A percentile compares a stretch with the other conserved stretches of the same genome.
phyloP scores from a whole-genome alignment of 805 yeast species.

The Candida endomychidarum region DNA sequence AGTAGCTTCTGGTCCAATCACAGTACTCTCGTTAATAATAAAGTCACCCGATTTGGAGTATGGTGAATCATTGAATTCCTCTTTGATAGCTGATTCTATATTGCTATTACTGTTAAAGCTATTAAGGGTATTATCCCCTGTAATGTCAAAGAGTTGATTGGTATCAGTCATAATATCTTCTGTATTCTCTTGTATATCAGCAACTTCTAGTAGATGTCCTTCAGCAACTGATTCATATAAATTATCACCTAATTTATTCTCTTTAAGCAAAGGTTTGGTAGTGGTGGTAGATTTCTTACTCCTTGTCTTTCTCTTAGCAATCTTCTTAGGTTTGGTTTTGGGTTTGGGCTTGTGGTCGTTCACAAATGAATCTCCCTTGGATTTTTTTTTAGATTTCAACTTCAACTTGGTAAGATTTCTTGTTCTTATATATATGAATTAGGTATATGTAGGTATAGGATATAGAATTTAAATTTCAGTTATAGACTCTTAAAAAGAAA shows the following conservation, averaged over 20 bases:
- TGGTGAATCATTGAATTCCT: neutral
- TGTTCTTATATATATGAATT: neutral
- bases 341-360: neutral
- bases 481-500: too few relatives aligned
- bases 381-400: neutral
- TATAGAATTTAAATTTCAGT: neutral
- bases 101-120: neutral
- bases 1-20: neutral
- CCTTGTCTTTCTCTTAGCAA: neutral
- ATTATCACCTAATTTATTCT: too few relatives aligned
- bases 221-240: too few relatives aligned
- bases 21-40: neutral
- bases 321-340: neutral
- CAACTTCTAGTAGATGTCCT: too few relatives aligned
- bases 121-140: neutral
- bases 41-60: neutral
- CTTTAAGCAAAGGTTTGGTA: too few relatives aligned
- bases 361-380: neutral
- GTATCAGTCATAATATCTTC: conserved; percentile 1
- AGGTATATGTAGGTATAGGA: neutral
- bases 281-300: too few relatives aligned
- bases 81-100: neutral
- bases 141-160: neutral
- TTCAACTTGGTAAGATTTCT: conserved; percentile 1
- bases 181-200: too few relatives aligned